Conservation (phyloP, 2,329 filamentous ascomycete species). For the Fusarium udum region DNA sequence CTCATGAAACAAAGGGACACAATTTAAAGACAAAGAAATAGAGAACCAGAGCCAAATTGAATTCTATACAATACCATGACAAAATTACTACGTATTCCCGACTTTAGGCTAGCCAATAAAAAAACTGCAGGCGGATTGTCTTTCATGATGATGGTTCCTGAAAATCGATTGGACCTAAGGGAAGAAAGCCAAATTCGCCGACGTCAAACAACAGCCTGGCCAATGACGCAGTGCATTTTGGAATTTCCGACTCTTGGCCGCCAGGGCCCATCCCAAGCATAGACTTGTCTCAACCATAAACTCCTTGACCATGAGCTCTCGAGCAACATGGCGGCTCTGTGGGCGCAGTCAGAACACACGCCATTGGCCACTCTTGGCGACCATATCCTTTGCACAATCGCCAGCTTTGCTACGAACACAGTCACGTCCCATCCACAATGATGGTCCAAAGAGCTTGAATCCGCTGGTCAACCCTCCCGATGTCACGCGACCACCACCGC, state of each 20-base stretch:
- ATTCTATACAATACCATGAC: neutral
- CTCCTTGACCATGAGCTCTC: constrained; percentile 45
- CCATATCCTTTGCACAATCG: neutral
- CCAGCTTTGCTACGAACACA: constrained; percentile 15
- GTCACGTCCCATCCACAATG: constrained; percentile 41
- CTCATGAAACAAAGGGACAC: neutral
- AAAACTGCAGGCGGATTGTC: neutral
- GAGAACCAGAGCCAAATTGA: neutral
- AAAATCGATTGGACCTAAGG: constrained; percentile 14
- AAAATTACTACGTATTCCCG: neutral
- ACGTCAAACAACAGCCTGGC: constrained; percentile 18
- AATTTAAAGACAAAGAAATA: neutral
- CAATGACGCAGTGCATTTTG: constrained; percentile 40
- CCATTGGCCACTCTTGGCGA: constrained; percentile 28
- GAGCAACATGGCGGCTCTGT: constrained; percentile 46
- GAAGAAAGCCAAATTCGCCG: constrained; percentile 4
- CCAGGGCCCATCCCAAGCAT: constrained; percentile 15
- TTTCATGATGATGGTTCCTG: constrained; percentile 8
- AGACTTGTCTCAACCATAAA: constrained; percentile 21
- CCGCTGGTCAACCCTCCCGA: constrained; percentile 73
- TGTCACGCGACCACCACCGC: constrained; percentile 76
- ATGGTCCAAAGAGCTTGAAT: constrained; percentile 45
- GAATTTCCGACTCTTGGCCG: constrained; percentile 31
- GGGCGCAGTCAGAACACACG: constrained; percentile 28
- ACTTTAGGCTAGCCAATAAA: neutral